Base-by-base conservation (phyloP, 768 basidiomycete species). In the Rhizopogon rudus region DNA sequence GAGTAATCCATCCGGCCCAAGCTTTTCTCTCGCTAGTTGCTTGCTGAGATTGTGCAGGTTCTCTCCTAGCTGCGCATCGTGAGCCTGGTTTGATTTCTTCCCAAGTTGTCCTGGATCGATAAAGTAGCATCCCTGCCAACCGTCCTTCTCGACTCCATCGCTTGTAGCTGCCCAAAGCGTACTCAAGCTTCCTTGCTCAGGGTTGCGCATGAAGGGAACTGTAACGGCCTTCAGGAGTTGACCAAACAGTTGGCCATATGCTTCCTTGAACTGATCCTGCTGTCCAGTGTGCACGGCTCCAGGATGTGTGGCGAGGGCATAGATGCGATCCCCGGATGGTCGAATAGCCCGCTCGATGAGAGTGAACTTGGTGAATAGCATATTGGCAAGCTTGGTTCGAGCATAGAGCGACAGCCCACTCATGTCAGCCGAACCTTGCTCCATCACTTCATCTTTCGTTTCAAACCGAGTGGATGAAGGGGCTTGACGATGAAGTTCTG, bases 401-500 rank as follows among this genome's bases (percentile, higher is more conserved):
- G 69, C 72, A 60, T 73, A 73, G 17, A 74, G 68, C 52, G 66
- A 64, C 43, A 66, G 58, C 14, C 68, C 65, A 44, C 67, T 64
- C 50, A 72, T 56, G 31, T 66, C 58, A 6, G 20, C 33, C 5
- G 46, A 25, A 25, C 25, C 48, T 10, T 58, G 59, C 56, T 71
- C 66, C 44, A 66, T 73, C 58, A 77, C 65, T 65, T 77, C 76
- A 40, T 71, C 72, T 40, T 68, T 50, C 8, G 67, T 68, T 3
- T 66, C 65, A 61, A 76, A 76, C 56, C 67, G 59, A 5, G 60
- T 60, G 33, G 65, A 59, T 3, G 66, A 62, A 2, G 73, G 71
- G 6, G 73, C 72, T 56, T 67, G 60, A 50, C 66, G 63, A 60
- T 77, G 76, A 57, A 74, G 70, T 60, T 71, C 68, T 50, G 70